These are phyloP conservation scores for Aquilaria sinensis DNA, from an alignment of 345 rosid genomes.

Conservation along the genomic window DNA sequence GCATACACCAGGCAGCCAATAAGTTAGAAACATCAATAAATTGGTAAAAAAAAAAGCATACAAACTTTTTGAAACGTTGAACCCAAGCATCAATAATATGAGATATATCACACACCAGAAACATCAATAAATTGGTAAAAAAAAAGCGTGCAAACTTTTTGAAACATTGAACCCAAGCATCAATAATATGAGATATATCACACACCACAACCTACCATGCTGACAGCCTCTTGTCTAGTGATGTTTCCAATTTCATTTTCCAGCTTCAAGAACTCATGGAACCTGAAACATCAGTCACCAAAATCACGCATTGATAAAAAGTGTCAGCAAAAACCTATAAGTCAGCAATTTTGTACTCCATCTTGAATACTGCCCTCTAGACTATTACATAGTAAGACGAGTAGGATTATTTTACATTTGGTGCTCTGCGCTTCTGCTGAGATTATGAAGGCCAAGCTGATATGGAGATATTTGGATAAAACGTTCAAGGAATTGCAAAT, in stretches of 20 bases:
- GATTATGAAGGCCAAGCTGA: too few species aligned
- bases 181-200: background rate
- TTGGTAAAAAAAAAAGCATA: background rate
- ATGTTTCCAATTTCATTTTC: conserved; percentile 96
- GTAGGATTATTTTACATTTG: too few species aligned
- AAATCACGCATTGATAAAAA: conserved; percentile 4
- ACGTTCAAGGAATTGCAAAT: too few species aligned
- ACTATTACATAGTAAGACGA: too few species aligned
- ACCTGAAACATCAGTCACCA: conserved; percentile 40
- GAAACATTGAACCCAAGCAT: background rate
- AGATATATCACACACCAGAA: background rate
- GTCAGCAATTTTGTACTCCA: too few species aligned
- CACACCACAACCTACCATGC: conserved; percentile 60
- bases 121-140: background rate
- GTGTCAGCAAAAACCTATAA: background rate
- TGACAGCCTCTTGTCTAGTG: conserved; percentile 95
- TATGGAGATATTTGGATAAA: too few species aligned
- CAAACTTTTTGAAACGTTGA: background rate
- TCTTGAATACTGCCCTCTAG: too few species aligned
- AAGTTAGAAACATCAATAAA: background rate
- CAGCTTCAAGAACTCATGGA: conserved; percentile 89
- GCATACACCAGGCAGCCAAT: conserved; percentile 16
- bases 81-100: conserved; percentile 1
- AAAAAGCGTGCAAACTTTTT: background rate
- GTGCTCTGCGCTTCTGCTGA: too few species aligned